Base-by-base conservation (phyloP, 495 filamentous ascomycete species). In the Talaromyces ruber region DNA sequence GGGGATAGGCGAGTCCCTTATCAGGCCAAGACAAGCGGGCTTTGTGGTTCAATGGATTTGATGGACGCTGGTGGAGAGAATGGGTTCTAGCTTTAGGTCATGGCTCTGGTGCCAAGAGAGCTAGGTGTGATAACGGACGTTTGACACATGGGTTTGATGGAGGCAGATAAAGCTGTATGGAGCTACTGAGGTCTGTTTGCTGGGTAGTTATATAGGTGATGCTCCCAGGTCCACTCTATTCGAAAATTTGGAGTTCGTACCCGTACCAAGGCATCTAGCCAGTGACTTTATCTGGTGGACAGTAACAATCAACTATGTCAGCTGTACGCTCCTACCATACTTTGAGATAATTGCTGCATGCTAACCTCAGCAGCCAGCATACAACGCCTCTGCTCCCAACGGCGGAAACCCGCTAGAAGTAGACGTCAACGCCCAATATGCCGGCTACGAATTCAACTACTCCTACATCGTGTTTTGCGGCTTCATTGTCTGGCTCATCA, bases 401-500 rank as follows among this genome's bases (percentile, higher is more conserved):
- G 79, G 80, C 8, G 80, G 80, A 30, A 69, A 82, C 62, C 72
- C 78, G 14, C 63, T 71, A 5, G 64, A 74, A 30, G 65, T 81
- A 24, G 76, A 83, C 61, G 80, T 83, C 29, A 83, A 83, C 61
- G 71, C 72, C 12, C 79, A 81, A 64, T 82, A 77, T 63, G 63
- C 61, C 9, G 82, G 82, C 29, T 67, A 76, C 53, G 77, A 80
- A 62, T 80, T 74, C 67, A 77, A 85, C 62, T 80, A 81, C 64
- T 71, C 71, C 62, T 84, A 81, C 63, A 76, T 85, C 47, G 64
- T 79, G 29, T 69, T 79, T 56, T 82, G 80, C 59, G 74, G 69
- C 8, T 80, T 79, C 57, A 72, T 86, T 58, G 82, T 85, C 56
- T 85, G 80, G 79, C 65, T 86, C 52, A 85, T 85, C 51, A 81